A percentile compares a stretch with the other conserved stretches of the same genome.
phyloP scores from a whole-genome alignment of 306 rosid genomes.

The Neltuma alba region DNA sequence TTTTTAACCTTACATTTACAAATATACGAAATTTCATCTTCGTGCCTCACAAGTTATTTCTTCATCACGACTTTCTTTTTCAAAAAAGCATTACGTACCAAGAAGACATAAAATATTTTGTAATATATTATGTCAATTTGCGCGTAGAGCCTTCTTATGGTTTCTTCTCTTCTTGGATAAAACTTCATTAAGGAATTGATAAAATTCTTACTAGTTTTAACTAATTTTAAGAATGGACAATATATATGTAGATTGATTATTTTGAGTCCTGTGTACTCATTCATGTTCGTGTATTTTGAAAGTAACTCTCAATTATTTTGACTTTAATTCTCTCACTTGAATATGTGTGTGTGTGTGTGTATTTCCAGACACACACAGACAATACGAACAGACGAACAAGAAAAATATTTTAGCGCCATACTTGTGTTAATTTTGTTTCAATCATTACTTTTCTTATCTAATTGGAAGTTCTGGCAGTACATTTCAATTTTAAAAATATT shows the following conservation, averaged over 20 bases:
- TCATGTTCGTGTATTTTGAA: slow-evolving; percentile 27
- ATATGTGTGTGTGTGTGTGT: no score
- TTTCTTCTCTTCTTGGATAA: slow-evolving; percentile 34
- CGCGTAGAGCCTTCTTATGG: neutral
- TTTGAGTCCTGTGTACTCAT: neutral
- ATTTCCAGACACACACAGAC: no score
- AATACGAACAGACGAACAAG: neutral
- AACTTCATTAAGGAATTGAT: slow-evolving; percentile 20
- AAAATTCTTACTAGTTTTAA: slow-evolving; percentile 33
- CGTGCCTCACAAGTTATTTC: slow-evolving; percentile 30
- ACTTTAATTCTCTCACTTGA: neutral
- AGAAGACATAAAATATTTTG: neutral
- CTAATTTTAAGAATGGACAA: slow-evolving; percentile 1
- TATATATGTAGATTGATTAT: neutral
- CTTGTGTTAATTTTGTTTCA: neutral
- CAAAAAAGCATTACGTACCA: neutral
- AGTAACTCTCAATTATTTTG: neutral
- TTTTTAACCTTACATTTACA: neutral
- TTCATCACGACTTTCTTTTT: neutral
- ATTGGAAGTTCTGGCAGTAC: neutral
- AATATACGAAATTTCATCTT: neutral
- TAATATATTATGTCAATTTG: neutral
- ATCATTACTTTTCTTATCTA: slow-evolving; percentile 9
- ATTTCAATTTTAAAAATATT: no score
- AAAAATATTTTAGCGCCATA: neutral